These are phyloP conservation scores for Fusarium citri DNA, from an alignment of 2,329 filamentous ascomycete genomes.

Conservation along the genomic window DNA sequence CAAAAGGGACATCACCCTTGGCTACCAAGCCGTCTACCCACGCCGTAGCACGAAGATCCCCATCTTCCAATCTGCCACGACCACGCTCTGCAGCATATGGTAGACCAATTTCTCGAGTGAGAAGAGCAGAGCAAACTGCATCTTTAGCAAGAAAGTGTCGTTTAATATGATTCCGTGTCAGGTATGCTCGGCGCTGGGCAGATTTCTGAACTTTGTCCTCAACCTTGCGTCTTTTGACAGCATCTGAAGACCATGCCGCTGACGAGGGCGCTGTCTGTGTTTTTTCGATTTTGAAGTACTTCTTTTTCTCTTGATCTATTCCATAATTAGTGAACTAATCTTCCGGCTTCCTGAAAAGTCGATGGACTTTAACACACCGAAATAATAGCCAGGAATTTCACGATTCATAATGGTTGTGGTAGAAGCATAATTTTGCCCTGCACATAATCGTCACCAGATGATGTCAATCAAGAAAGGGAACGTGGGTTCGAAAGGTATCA, in stretches of 20 bases:
- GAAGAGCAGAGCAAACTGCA: slow-evolving; percentile 46
- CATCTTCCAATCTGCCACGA: slow-evolving; percentile 39
- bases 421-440: background rate
- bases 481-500: background rate
- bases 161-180: slow-evolving; percentile 54
- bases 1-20: slow-evolving; percentile 56
- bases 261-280: slow-evolving; percentile 63
- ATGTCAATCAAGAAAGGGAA: background rate
- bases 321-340: background rate
- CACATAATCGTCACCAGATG: background rate
- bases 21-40: slow-evolving; percentile 55
- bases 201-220: slow-evolving; percentile 53
- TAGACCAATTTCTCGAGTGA: slow-evolving; percentile 46
- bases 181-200: slow-evolving; percentile 44
- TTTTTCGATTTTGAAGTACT: slow-evolving; percentile 76
- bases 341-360: background rate
- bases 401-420: slow-evolving; percentile 44
- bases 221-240: slow-evolving; percentile 66
- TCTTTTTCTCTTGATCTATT: slow-evolving; percentile 67
- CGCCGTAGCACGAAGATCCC: slow-evolving; percentile 47
- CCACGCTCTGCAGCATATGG: slow-evolving; percentile 31
- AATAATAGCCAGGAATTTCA: slow-evolving; percentile 67
- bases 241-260: slow-evolving; percentile 67
- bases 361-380: slow-evolving; percentile 52
- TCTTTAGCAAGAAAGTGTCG: slow-evolving; percentile 53